Conservation (phyloP, 176 grass and related monocot species). For the Aegilops tauschii region DNA sequence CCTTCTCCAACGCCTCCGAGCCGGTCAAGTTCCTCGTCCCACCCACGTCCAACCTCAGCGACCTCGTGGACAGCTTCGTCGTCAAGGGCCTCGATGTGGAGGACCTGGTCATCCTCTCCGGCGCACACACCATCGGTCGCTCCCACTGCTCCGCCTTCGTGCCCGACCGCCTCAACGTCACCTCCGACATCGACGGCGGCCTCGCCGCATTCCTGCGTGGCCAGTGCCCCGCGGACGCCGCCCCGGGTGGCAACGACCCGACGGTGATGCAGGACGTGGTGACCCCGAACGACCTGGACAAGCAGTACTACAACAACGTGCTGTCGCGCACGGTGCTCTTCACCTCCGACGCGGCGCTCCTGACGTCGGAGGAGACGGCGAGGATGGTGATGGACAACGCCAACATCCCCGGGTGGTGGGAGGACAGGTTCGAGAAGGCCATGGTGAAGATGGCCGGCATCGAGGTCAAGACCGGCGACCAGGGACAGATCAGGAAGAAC, state of each 20-base stretch:
- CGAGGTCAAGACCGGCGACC: neutral
- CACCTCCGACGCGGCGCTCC: slow-evolving; percentile 19
- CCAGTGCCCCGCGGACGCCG: neutral
- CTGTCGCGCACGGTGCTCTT: slow-evolving; percentile 8
- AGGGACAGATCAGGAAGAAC: slow-evolving; percentile 24
- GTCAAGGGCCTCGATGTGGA: neutral
- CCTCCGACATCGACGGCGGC: neutral
- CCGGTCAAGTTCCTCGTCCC: slow-evolving; percentile 15
- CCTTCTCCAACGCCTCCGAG: slow-evolving; percentile 28
- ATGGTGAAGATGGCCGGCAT: slow-evolving; percentile 40
- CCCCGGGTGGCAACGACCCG: neutral
- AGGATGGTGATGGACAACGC: neutral
- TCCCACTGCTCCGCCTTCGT: slow-evolving; percentile 56
- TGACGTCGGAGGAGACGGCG: neutral
- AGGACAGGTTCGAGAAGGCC: slow-evolving; percentile 11
- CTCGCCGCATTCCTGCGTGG: neutral
- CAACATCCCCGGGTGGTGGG: neutral
- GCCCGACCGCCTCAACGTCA: neutral
- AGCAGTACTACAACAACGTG: slow-evolving; percentile 34
- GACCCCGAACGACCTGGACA: slow-evolving; percentile 6
- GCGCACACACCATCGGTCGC: slow-evolving; percentile 37
- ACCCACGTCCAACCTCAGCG: neutral
- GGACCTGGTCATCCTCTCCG: slow-evolving; percentile 47
- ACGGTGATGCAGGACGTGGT: slow-evolving; percentile 25
- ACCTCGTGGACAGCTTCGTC: neutral